phyloP scores from a whole-genome alignment of 805 yeast species.

The Saturnispora quitensis region DNA sequence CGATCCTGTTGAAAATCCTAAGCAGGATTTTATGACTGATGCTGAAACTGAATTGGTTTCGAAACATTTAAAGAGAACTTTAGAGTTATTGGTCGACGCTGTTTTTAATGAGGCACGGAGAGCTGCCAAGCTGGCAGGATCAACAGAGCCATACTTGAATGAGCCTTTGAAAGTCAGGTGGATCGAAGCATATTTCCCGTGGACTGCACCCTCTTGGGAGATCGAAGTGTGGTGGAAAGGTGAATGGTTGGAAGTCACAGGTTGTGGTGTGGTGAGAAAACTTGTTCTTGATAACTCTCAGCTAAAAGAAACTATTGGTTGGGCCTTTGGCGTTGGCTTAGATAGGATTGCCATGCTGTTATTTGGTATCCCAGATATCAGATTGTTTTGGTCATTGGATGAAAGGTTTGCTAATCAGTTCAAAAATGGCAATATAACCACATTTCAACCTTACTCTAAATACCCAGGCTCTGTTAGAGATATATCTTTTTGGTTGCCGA shows the following conservation, averaged over 20 bases:
- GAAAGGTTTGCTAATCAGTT: constrained; percentile 72
- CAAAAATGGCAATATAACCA: constrained; percentile 48
- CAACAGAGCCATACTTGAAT: constrained; percentile 48
- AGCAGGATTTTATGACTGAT: constrained; percentile 67
- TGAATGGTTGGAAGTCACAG: constrained; percentile 95
- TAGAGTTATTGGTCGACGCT: constrained; percentile 74
- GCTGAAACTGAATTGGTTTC: constrained; percentile 61
- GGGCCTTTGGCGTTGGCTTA: constrained; percentile 97
- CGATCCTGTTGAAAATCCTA: constrained; percentile 56
- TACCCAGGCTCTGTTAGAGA: constrained; percentile 84
- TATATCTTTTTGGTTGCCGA: constrained; percentile 83
- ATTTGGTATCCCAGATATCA: constrained; percentile 91
- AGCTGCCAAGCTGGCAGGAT: constrained; percentile 53
- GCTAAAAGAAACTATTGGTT: constrained; percentile 59
- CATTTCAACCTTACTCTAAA: constrained; percentile 82
- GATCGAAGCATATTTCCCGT: constrained; percentile 94
- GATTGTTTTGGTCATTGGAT: constrained; percentile 86
- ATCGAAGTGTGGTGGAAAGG: constrained; percentile 99
- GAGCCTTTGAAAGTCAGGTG: constrained; percentile 83
- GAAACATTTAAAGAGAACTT: constrained; percentile 72
- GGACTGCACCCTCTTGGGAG: constrained; percentile 98
- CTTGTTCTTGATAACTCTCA: constrained; percentile 71
- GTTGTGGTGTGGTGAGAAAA: constrained; percentile 85
- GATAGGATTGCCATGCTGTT: constrained; percentile 94
- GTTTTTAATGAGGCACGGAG: constrained; percentile 67